Evolutionary conservation across 2,329 filamentous ascomycete genomes (phyloP).

Genomic region (Neophaeococcomyces aloes): DNA sequence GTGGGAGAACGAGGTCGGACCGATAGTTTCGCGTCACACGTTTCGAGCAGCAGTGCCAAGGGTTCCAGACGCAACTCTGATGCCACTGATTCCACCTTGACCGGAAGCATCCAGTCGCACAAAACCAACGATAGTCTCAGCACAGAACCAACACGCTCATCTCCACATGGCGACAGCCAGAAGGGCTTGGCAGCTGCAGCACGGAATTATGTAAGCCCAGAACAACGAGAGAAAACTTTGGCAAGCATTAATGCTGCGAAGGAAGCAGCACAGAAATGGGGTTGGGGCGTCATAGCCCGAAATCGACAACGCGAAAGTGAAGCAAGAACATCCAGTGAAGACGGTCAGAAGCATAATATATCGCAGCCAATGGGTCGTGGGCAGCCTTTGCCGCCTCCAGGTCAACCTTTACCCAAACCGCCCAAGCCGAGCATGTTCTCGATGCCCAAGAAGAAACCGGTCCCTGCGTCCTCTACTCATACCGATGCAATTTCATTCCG

Average conservation of each 20-base stretch:
- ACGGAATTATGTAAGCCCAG: slow-evolving; percentile 13
- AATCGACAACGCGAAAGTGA: slow-evolving; percentile 24
- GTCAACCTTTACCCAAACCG: slow-evolving; percentile 63
- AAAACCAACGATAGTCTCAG: slow-evolving; percentile 1
- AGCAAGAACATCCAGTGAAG: slow-evolving; percentile 16
- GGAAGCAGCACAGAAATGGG: slow-evolving; percentile 51
- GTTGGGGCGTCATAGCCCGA: slow-evolving; percentile 39
- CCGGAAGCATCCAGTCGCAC: slow-evolving; percentile 8
- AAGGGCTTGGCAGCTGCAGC: slow-evolving; percentile 17
- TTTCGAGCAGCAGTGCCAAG: slow-evolving; percentile 30
- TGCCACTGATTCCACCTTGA: background rate
- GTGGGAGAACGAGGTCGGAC: slow-evolving; percentile 27
- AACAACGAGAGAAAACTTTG: slow-evolving; percentile 32
- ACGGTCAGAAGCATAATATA: slow-evolving; percentile 31
- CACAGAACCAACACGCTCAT: slow-evolving; percentile 8
- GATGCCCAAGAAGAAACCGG: slow-evolving; percentile 55
- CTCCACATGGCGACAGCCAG: slow-evolving; percentile 8
- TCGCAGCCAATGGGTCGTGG: slow-evolving; percentile 64
- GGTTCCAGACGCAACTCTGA: slow-evolving; percentile 22
- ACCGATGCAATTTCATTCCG: slow-evolving; percentile 7
- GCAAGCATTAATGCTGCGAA: slow-evolving; percentile 41
- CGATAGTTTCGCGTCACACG: slow-evolving; percentile 42
- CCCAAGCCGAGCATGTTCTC: slow-evolving; percentile 46
- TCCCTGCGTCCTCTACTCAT: slow-evolving; percentile 34
- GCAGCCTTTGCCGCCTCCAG: slow-evolving; percentile 69